A percentile compares a stretch with the other conserved stretches of the same genome.
phyloP scores from a whole-genome alignment of 2,329 filamentous ascomycete genomes.

The Atkinsonella hypoxylon region DNA sequence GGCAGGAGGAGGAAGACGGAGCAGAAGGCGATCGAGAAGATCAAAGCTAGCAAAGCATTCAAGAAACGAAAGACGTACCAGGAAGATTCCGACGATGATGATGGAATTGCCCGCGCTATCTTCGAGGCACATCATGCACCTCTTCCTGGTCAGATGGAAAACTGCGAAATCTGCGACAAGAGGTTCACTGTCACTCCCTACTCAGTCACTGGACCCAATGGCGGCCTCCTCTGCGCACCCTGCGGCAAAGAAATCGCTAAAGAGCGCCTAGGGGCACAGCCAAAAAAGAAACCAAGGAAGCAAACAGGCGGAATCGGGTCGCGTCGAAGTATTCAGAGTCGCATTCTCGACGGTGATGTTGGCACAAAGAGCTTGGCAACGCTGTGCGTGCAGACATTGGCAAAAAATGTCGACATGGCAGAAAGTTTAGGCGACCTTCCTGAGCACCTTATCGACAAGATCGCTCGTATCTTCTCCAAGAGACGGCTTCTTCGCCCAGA shows the following conservation, averaged over 20 bases:
- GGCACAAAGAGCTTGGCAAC: constrained; percentile 59
- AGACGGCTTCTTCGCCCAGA: constrained; percentile 40
- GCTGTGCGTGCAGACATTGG: constrained; percentile 49
- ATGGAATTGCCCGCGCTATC: constrained; percentile 37
- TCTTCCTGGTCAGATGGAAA: constrained; percentile 74
- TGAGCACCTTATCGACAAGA: constrained; percentile 41
- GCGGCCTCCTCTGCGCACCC: constrained; percentile 71
- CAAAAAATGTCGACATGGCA: constrained; percentile 49
- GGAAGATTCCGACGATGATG: constrained; percentile 32
- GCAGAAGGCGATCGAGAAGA: constrained; percentile 44
- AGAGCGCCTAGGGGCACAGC: constrained; percentile 33
- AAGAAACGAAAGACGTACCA: constrained; percentile 37
- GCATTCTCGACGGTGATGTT: constrained; percentile 64
- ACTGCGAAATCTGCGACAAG: constrained; percentile 76
- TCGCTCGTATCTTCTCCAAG: constrained; percentile 49
- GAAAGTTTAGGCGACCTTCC: constrained; percentile 51
- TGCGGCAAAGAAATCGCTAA: constrained; percentile 68
- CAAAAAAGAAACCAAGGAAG: constrained; percentile 34
- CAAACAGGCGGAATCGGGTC: constrained; percentile 41
- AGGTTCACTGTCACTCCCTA: constrained; percentile 90
- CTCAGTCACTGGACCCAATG: constrained; percentile 68
- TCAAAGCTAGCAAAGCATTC: constrained; percentile 47
- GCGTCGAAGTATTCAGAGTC: constrained; percentile 69
- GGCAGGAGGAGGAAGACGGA: constrained; percentile 32
- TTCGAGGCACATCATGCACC: constrained; percentile 37